Evolutionary conservation across 2,329 filamentous ascomycete species (phyloP).

Genomic region (Penicillium vulpinum): DNA sequence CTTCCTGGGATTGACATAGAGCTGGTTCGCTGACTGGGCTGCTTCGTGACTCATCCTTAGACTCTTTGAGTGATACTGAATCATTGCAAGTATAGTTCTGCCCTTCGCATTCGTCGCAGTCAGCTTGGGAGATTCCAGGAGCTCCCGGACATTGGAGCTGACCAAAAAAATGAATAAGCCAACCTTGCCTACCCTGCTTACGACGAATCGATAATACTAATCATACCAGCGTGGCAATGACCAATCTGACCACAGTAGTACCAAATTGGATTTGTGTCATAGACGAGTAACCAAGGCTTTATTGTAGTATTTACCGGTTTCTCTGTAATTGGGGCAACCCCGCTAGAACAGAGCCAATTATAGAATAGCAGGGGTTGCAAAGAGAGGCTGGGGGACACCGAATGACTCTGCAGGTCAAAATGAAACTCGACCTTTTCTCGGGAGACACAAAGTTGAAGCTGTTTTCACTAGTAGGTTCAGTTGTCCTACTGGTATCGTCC

Average conservation of each 20-base stretch:
- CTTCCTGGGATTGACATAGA: neutral
- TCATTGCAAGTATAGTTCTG: constrained; percentile 3
- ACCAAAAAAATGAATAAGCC: neutral
- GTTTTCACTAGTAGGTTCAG: constrained; percentile 41
- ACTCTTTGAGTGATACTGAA: constrained; percentile 4
- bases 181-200: constrained; percentile 15
- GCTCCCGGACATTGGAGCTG: constrained; percentile 9
- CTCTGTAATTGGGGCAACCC: constrained; percentile 35
- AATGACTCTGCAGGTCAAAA: constrained; percentile 54
- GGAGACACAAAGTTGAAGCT: constrained; percentile 48
- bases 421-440: constrained; percentile 55
- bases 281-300: constrained; percentile 45
- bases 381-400: constrained; percentile 53
- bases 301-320: constrained; percentile 3
- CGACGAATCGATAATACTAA: constrained; percentile 70
- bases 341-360: constrained; percentile 49
- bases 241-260: constrained; percentile 72
- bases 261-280: constrained; percentile 71
- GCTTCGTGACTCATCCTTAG: neutral
- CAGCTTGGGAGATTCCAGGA: constrained; percentile 11
- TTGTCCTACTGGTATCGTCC: neutral
- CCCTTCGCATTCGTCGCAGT: constrained; percentile 6
- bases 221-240: constrained; percentile 76
- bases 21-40: neutral
- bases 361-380: constrained; percentile 51